Percentiles rank a stretch among this genome's conserved stretches.
These are phyloP conservation scores for Talaromyces stipitatus DNA, from an alignment of 495 filamentous ascomycete species.

Conservation along the genomic window DNA sequence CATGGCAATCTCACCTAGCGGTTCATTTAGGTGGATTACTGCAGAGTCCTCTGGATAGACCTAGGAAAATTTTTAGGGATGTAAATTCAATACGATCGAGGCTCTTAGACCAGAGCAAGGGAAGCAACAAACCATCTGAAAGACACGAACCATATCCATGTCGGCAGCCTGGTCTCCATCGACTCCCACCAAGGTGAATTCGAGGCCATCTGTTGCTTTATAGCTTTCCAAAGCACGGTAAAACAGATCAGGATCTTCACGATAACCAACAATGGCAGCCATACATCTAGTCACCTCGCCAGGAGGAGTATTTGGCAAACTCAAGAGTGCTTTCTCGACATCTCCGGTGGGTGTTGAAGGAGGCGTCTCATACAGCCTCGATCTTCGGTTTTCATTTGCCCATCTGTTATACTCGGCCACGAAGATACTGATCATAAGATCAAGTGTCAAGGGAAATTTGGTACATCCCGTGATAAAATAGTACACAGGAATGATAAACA, in stretches of 20 bases:
- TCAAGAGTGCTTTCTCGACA: slow-evolving; percentile 11
- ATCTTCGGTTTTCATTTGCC: slow-evolving; percentile 13
- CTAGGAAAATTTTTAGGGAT: slow-evolving; percentile 3
- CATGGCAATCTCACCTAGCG: slow-evolving; percentile 22
- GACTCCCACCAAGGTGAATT: slow-evolving; percentile 22
- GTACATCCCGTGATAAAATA: slow-evolving; percentile 13
- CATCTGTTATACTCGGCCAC: slow-evolving; percentile 19
- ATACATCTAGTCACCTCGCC: slow-evolving; percentile 13
- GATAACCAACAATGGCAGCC: slow-evolving; percentile 26
- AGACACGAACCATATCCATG: slow-evolving; percentile 27
- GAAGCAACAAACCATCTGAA: slow-evolving; percentile 5
- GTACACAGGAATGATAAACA: slow-evolving; percentile 17
- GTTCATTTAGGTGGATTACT: slow-evolving; percentile 22
- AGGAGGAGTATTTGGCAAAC: not conserved
- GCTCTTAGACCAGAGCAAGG: not conserved
- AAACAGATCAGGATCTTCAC: slow-evolving; percentile 24
- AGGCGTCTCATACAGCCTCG: not conserved
- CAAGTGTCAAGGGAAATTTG: slow-evolving; percentile 17
- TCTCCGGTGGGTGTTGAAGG: slow-evolving; percentile 8
- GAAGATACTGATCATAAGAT: slow-evolving; percentile 19
- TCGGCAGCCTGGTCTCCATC: slow-evolving; percentile 22
- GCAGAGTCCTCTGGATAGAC: slow-evolving; percentile 17
- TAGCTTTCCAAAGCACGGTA: slow-evolving; percentile 24
- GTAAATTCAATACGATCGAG: not conserved
- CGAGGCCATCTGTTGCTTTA: slow-evolving; percentile 14